Evolutionary conservation across 108 stramenopile species (phyloP).

Genomic region (Cyclotella atomus): DNA sequence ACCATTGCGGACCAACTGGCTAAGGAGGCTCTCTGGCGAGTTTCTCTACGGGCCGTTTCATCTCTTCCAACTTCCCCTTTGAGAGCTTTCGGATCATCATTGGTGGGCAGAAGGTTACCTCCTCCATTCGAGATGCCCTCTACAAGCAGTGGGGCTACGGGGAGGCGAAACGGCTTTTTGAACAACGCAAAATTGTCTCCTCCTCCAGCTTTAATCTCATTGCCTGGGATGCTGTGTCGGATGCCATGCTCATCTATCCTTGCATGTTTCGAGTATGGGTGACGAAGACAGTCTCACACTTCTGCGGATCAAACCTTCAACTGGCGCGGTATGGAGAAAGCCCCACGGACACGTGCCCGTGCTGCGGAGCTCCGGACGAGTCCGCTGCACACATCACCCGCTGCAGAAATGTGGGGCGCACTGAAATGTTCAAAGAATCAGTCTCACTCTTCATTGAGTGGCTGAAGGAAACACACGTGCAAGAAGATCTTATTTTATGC

Average conservation of each 20-base stretch:
- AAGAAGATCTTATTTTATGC: not conserved
- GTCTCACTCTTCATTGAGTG: not conserved
- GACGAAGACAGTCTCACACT: not conserved
- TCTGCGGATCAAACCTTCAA: not conserved
- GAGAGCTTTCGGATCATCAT: not conserved
- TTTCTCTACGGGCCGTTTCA: not conserved
- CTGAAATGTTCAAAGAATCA: not conserved
- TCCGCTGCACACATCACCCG: not conserved
- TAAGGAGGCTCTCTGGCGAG: not conserved
- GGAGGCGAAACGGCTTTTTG: not conserved
- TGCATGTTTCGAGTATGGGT: conserved; percentile 3
- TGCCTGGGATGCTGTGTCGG: not conserved
- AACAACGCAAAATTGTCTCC: not conserved
- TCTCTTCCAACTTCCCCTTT: not conserved
- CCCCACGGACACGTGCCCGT: not conserved
- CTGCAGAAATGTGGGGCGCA: not conserved
- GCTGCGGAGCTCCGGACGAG: conserved; percentile 1
- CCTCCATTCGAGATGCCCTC: not conserved
- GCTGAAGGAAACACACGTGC: not conserved
- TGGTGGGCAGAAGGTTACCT: conserved; percentile 1
- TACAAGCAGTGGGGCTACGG: not conserved
- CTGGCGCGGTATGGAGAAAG: not conserved
- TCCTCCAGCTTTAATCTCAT: not conserved
- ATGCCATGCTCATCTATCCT: not conserved
- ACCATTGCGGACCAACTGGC: conserved; percentile 7